Evolutionary conservation across 225 moss, liverwort and hornwort genomes (phyloP).

Genomic region (Asterella californica): DNA sequence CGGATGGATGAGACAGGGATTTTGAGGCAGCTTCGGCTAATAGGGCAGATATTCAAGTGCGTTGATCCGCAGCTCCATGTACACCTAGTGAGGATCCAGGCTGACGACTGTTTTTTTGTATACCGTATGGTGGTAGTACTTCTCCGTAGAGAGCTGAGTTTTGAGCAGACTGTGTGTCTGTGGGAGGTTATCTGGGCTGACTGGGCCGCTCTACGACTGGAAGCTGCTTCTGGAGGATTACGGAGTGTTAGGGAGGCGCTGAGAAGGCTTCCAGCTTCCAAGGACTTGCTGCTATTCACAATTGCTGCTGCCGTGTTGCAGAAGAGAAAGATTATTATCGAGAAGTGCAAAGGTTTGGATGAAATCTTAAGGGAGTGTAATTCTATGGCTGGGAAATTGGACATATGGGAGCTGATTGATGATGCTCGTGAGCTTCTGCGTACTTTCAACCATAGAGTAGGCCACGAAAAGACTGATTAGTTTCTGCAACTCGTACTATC

Average conservation of each 20-base stretch:
- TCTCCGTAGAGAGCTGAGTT: constrained; percentile 85
- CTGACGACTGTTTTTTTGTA: constrained; percentile 85
- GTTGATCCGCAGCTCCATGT: constrained; percentile 63
- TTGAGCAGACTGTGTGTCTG: constrained; percentile 89
- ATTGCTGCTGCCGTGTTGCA: constrained; percentile 83
- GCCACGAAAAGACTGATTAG: constrained; percentile 43
- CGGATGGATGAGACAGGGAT: constrained; percentile 89
- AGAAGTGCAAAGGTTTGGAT: constrained; percentile 74
- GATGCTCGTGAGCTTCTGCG: constrained; percentile 59
- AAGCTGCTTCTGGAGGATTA: constrained; percentile 7
- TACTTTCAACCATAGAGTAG: constrained; percentile 32
- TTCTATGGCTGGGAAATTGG: constrained; percentile 83
- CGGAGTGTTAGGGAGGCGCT: constrained; percentile 24
- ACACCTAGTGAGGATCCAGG: constrained; percentile 63
- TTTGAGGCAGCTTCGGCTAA: constrained; percentile 69
- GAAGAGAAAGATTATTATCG: constrained; percentile 70
- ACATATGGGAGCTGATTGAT: constrained; percentile 89
- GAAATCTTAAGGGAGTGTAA: constrained; percentile 90
- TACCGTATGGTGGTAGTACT: constrained; percentile 98
- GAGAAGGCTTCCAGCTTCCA: constrained; percentile 64
- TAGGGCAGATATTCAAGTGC: constrained; percentile 60
- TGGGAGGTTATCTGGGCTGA: constrained; percentile 99
- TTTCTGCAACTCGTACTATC: neutral
- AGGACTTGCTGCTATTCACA: constrained; percentile 73
- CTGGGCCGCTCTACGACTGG: constrained; percentile 68